phyloP scores from a whole-genome alignment of 2,329 filamentous ascomycete species.

The Ophidiomyces ophidiicola region DNA sequence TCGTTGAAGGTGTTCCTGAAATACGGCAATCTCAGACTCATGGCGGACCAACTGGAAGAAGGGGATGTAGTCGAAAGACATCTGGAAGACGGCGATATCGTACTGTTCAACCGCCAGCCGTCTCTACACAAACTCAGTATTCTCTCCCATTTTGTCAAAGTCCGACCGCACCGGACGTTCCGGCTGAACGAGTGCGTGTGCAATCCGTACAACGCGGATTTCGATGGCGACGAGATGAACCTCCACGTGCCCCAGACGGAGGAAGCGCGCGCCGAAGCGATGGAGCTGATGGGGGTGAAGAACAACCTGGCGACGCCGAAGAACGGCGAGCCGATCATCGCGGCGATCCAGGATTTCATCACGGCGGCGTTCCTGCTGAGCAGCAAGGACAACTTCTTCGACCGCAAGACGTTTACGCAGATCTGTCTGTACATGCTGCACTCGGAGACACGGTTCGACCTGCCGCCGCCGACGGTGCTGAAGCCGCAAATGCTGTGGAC shows the following conservation, averaged over 20 bases:
- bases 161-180: conserved; percentile 91
- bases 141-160: conserved; percentile 85
- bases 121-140: conserved; percentile 98
- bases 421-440: conserved; percentile 92
- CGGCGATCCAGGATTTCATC: conserved; percentile 98
- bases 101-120: conserved; percentile 94
- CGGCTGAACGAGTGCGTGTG: conserved; percentile 97
- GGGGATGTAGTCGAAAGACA: conserved; percentile 91
- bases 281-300: conserved; percentile 94
- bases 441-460: conserved; percentile 60
- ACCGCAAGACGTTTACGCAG: conserved; percentile 75
- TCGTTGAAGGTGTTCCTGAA: conserved; percentile 64
- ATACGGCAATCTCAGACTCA: conserved; percentile 56
- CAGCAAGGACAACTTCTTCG: conserved; percentile 85
- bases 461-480: conserved; percentile 75
- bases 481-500: conserved; percentile 88
- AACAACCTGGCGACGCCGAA: conserved; percentile 92
- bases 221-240: conserved; percentile 99
- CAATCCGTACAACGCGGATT: conserved; percentile 96
- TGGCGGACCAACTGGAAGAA: conserved; percentile 62
- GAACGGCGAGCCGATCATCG: conserved; percentile 95
- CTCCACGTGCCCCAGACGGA: conserved; percentile 95
- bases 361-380: conserved; percentile 85
- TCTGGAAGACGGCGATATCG: conserved; percentile 87
- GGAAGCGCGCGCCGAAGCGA: conserved; percentile 87